Conservation (phyloP, 2,329 filamentous ascomycete genomes). For the Teratosphaeria destructans region DNA sequence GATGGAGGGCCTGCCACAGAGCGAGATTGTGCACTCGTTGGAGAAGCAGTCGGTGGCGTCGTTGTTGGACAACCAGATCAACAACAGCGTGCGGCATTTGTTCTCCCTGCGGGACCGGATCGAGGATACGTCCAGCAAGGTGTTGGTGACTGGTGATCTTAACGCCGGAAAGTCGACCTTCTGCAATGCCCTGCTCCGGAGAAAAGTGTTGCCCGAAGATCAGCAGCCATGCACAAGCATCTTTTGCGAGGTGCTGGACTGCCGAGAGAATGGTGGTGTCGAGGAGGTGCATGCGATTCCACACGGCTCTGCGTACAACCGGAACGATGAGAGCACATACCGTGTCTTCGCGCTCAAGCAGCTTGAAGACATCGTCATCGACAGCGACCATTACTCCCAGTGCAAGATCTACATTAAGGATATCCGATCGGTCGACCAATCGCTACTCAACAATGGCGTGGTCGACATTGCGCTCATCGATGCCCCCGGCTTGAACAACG, state of each 20-base stretch:
- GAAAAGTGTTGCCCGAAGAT: conserved; percentile 89
- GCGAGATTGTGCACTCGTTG: conserved; percentile 85
- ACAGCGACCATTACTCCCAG: conserved; percentile 80
- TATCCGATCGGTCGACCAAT: conserved; percentile 78
- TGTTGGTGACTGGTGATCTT: conserved; percentile 86
- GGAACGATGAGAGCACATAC: conserved; percentile 88
- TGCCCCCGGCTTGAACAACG: conserved; percentile 87
- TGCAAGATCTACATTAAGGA: conserved; percentile 98
- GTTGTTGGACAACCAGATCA: conserved; percentile 85
- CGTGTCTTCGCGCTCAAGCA: conserved; percentile 70
- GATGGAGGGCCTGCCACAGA: conserved; percentile 73
- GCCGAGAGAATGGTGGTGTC: conserved; percentile 76
- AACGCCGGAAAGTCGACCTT: conserved; percentile 99
- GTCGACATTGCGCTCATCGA: conserved; percentile 97
- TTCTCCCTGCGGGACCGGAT: conserved; percentile 81
- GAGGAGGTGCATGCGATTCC: conserved; percentile 96
- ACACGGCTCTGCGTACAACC: conserved; percentile 66
- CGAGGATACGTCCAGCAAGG: conserved; percentile 94
- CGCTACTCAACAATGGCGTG: conserved; percentile 89
- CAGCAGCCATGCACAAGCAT: conserved; percentile 97
- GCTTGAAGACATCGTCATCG: conserved; percentile 78
- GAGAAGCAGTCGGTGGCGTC: conserved; percentile 87
- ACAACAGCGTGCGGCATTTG: conserved; percentile 84
- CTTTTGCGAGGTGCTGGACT: conserved; percentile 93
- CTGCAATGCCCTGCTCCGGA: conserved; percentile 87